These are phyloP conservation scores for Uronychia setigera DNA, from an alignment of 73 alveolate species.

Conservation along the genomic window DNA sequence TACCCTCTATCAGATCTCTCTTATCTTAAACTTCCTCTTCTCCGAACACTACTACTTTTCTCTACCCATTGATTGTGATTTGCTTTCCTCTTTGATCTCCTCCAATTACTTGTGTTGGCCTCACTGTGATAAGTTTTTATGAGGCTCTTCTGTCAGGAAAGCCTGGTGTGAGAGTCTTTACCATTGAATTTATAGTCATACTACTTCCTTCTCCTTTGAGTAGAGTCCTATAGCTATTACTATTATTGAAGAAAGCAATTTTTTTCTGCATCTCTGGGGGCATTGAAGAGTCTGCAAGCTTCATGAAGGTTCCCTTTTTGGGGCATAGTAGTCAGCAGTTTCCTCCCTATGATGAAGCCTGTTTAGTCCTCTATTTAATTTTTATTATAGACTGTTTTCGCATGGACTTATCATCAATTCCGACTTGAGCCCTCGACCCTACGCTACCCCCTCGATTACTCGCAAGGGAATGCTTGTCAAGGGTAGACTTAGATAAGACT, in stretches of 20 bases:
- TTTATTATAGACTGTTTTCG: too few species aligned
- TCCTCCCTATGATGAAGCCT: not conserved
- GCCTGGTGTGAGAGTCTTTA: not conserved
- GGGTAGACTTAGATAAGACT: not conserved
- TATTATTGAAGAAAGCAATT: not conserved
- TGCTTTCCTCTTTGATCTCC: not conserved
- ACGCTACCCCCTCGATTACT: too few species aligned
- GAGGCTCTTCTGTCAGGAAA: not conserved
- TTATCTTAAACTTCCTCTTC: too few species aligned
- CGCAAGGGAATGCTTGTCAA: not conserved
- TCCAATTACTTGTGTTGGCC: not conserved
- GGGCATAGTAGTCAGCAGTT: not conserved
- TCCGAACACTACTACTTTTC: too few species aligned
- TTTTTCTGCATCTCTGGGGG: not conserved
- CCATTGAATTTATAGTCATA: not conserved
- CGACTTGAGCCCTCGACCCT: too few species aligned
- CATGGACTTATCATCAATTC: too few species aligned
- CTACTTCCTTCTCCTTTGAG: not conserved
- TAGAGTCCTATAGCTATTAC: not conserved
- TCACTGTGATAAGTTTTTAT: not conserved
- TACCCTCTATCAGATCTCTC: too few species aligned
- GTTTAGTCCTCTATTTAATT: too few species aligned
- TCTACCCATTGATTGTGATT: too few species aligned
- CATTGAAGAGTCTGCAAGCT: not conserved
- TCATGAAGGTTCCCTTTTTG: conserved; percentile 1